These are phyloP conservation scores for Globisporangium spiculum DNA, from an alignment of 352 stramenopile genomes.

Conservation along the genomic window DNA sequence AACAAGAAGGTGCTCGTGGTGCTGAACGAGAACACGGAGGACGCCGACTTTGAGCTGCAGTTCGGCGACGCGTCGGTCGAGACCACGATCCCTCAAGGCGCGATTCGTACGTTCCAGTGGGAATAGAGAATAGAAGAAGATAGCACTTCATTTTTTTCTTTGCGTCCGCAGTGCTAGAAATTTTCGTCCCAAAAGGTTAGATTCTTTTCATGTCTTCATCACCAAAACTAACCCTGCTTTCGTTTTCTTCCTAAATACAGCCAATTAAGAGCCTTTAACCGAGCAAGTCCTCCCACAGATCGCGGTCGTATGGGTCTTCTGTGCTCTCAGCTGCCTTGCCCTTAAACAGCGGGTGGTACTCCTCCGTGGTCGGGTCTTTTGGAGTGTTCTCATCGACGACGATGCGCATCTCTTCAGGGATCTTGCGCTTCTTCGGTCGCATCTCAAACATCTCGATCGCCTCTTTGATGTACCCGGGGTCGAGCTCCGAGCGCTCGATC, in stretches of 20 bases:
- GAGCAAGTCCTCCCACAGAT: constrained; percentile 69
- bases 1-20: constrained; percentile 78
- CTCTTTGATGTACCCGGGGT: constrained; percentile 68
- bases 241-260: constrained; percentile 12
- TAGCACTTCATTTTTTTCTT: neutral
- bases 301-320: constrained; percentile 56
- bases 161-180: neutral
- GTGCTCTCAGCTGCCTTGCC: constrained; percentile 8
- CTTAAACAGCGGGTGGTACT: constrained; percentile 48
- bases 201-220: constrained; percentile 4
- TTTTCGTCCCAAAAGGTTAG: constrained; percentile 2
- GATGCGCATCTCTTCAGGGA: constrained; percentile 72
- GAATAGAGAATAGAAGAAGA: constrained; percentile 12
- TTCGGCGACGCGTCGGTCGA: constrained; percentile 40
- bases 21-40: constrained; percentile 83
- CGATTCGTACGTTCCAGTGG: constrained; percentile 78
- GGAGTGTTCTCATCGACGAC: constrained; percentile 18
- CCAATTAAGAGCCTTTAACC: constrained; percentile 19
- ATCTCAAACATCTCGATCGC: constrained; percentile 80
- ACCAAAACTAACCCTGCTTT: neutral
- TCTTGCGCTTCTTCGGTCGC: constrained; percentile 71
- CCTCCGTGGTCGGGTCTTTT: constrained; percentile 23
- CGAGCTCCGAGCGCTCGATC: constrained; percentile 50
- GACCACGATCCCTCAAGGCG: constrained; percentile 49
- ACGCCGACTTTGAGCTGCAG: constrained; percentile 59